A percentile compares a stretch with the other conserved stretches of the same genome.
Conservation (phyloP, 257 asterid genomes). For the Solanum phureja region DNA sequence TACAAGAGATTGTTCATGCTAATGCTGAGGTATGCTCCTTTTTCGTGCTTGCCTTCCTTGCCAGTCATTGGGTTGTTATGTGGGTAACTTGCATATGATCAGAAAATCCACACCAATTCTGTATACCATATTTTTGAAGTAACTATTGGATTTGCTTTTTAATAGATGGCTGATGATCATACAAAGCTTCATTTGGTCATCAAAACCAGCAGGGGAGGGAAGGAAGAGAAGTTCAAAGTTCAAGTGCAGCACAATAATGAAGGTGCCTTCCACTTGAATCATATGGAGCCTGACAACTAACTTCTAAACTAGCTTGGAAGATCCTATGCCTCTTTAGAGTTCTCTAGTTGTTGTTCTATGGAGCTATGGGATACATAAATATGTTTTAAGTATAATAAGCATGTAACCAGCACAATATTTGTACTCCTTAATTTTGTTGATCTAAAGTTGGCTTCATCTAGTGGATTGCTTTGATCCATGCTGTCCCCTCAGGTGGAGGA, state of each 20-base stretch:
- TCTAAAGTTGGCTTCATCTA: not conserved
- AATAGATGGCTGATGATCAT: conserved; percentile 45
- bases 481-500: not conserved
- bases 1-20: conserved; percentile 60
- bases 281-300: conserved; percentile 36
- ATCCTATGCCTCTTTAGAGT: not conserved
- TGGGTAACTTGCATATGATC: not conserved
- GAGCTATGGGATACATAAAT: not conserved
- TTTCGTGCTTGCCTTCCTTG: not conserved
- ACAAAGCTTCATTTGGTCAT: conserved; percentile 75
- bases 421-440: not conserved
- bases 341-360: not conserved
- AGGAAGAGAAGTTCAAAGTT: conserved; percentile 75
- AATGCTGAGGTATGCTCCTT: conserved; percentile 54
- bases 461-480: not conserved
- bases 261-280: conserved; percentile 64
- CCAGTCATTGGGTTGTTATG: not conserved
- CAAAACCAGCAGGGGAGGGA: conserved; percentile 68
- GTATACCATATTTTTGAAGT: too few species aligned
- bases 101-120: not conserved
- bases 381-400: not conserved
- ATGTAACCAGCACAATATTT: not conserved
- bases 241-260: conserved; percentile 59
- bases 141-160: not conserved
- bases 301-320: not conserved